These are phyloP conservation scores for Juglanconis oblonga DNA, from an alignment of 2,329 filamentous ascomycete species.

Conservation along the genomic window DNA sequence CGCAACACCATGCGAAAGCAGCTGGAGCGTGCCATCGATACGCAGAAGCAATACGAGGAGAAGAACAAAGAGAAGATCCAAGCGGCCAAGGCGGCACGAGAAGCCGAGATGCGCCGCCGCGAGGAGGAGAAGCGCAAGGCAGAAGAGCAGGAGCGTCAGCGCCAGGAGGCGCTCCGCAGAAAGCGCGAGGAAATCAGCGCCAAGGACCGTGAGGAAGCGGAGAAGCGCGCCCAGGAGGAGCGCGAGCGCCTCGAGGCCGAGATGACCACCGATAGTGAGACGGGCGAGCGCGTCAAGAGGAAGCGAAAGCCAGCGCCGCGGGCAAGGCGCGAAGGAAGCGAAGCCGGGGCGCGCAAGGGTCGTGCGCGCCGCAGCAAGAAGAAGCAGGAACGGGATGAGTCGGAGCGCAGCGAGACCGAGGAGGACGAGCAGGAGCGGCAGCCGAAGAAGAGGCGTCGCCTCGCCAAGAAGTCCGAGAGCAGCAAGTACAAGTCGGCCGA, in stretches of 20 bases:
- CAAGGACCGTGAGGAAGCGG: constrained; percentile 69
- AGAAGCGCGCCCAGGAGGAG: constrained; percentile 70
- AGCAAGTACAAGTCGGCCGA: constrained; percentile 84
- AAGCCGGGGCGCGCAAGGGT: constrained; percentile 32
- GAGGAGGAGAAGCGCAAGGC: constrained; percentile 72
- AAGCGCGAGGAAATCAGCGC: constrained; percentile 81
- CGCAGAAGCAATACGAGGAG: constrained; percentile 87
- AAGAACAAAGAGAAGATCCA: constrained; percentile 87
- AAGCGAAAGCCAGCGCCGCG: constrained; percentile 59
- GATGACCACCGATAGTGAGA: constrained; percentile 77
- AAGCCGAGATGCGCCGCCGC: constrained; percentile 73
- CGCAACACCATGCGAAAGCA: constrained; percentile 92
- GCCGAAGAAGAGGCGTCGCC: constrained; percentile 61
- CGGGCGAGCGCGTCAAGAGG: constrained; percentile 75
- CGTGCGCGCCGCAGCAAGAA: constrained; percentile 56
- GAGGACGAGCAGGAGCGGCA: constrained; percentile 49
- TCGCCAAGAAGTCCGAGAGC: constrained; percentile 45
- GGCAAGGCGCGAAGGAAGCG: constrained; percentile 30
- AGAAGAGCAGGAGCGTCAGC: constrained; percentile 68
- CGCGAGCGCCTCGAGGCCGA: constrained; percentile 68
- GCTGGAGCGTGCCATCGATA: constrained; percentile 78
- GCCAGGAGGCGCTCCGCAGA: constrained; percentile 77
- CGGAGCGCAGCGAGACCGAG: constrained; percentile 45
- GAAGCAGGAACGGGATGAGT: constrained; percentile 43
- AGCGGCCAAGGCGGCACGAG: constrained; percentile 74